Conservation (phyloP, 2,329 filamentous ascomycete genomes). For the Tolypocladium ophioglossoides region DNA sequence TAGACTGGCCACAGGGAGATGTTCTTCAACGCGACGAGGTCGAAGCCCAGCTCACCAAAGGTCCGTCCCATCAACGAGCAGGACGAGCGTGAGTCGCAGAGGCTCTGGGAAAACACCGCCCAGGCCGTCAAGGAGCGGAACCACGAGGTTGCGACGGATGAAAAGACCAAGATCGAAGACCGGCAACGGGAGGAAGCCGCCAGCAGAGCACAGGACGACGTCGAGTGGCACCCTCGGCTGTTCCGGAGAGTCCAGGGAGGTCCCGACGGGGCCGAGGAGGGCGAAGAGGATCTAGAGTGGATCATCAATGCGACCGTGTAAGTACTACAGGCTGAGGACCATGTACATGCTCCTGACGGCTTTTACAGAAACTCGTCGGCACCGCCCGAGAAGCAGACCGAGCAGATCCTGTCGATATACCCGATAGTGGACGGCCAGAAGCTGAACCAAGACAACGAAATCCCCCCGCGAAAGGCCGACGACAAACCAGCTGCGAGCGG, state of each 20-base stretch:
- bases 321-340: slow-evolving; percentile 11
- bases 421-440: slow-evolving; percentile 75
- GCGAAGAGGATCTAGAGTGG: slow-evolving; percentile 87
- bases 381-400: slow-evolving; percentile 56
- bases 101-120: slow-evolving; percentile 72
- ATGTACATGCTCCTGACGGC: slow-evolving; percentile 5
- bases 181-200: slow-evolving; percentile 83
- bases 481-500: slow-evolving; percentile 3
- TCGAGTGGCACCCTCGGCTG: slow-evolving; percentile 80
- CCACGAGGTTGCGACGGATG: slow-evolving; percentile 81
- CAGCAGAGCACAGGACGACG: slow-evolving; percentile 61
- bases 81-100: slow-evolving; percentile 80
- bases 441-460: slow-evolving; percentile 39
- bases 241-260: slow-evolving; percentile 69
- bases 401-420: slow-evolving; percentile 80
- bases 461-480: slow-evolving; percentile 31
- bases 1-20: slow-evolving; percentile 83
- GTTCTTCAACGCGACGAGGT: slow-evolving; percentile 75
- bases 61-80: slow-evolving; percentile 77
- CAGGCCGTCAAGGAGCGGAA: slow-evolving; percentile 75
- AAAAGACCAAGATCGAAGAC: slow-evolving; percentile 95
- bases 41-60: slow-evolving; percentile 64
- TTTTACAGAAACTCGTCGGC: slow-evolving; percentile 22
- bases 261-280: slow-evolving; percentile 61
- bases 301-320: slow-evolving; percentile 84